Evolutionary conservation across 352 stramenopile species (phyloP).

Genomic region (Pythium folliculosum): DNA sequence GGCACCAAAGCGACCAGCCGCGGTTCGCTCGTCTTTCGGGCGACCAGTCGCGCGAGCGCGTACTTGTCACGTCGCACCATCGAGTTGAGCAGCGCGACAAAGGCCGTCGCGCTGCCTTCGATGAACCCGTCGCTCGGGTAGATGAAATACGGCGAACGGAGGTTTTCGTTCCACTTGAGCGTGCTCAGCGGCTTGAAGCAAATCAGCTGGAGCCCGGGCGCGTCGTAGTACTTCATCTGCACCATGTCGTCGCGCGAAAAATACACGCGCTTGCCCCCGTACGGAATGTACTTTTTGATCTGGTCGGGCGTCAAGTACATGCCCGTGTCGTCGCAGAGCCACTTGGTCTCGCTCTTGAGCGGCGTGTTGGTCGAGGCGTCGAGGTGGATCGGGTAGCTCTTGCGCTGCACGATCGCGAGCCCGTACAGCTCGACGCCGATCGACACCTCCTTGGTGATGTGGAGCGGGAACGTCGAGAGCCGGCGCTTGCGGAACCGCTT

Average conservation of each 20-base stretch:
- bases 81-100: slow-evolving; percentile 62
- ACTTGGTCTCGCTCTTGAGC: slow-evolving; percentile 84
- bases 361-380: slow-evolving; percentile 73
- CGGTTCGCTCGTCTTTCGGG: slow-evolving; percentile 72
- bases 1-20: slow-evolving; percentile 74
- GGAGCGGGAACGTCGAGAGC: slow-evolving; percentile 61
- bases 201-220: slow-evolving; percentile 75
- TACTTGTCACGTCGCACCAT: slow-evolving; percentile 73
- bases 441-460: slow-evolving; percentile 74
- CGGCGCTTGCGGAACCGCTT: slow-evolving; percentile 82
- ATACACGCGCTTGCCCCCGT: slow-evolving; percentile 77
- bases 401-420: slow-evolving; percentile 57
- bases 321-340: slow-evolving; percentile 83
- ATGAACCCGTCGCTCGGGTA: slow-evolving; percentile 81
- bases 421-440: slow-evolving; percentile 81
- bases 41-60: slow-evolving; percentile 68
- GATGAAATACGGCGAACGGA: slow-evolving; percentile 81
- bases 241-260: slow-evolving; percentile 81
- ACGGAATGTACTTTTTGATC: slow-evolving; percentile 77
- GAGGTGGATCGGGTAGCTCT: slow-evolving; percentile 58
- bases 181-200: slow-evolving; percentile 69
- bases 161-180: slow-evolving; percentile 69
- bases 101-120: slow-evolving; percentile 71
- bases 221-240: slow-evolving; percentile 78
- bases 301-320: slow-evolving; percentile 69